phyloP scores from a whole-genome alignment of 1,284 basidiomycete genomes.

The Apiotrichum gracile region DNA sequence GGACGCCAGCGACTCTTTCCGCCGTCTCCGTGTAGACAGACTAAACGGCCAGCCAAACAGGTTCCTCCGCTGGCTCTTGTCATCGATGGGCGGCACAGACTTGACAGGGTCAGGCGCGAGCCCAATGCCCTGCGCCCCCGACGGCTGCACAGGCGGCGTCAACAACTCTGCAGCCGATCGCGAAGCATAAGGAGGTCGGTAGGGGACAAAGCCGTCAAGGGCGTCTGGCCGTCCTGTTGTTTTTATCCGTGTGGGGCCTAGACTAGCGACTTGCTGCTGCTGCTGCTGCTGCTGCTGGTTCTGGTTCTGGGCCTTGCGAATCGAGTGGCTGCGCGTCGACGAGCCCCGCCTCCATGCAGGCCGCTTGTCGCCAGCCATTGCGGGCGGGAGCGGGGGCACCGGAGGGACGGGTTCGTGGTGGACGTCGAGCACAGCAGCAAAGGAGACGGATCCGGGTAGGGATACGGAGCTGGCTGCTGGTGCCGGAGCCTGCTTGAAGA shows the following conservation, averaged over 20 bases:
- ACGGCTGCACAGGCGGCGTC: conserved; percentile 7
- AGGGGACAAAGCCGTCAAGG: conserved; percentile 13
- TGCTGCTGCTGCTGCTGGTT: not conserved
- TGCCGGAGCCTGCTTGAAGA: no score
- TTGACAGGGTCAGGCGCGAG: conserved; percentile 1
- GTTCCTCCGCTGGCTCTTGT: not conserved
- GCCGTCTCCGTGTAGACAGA: not conserved
- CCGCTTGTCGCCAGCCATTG: not conserved
- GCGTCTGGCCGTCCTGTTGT: not conserved
- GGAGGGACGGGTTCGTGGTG: not conserved
- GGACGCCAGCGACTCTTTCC: not conserved
- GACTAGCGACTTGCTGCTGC: not conserved
- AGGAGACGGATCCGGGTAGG: not conserved
- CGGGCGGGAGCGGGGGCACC: not conserved
- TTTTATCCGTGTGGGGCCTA: not conserved
- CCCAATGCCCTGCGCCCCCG: conserved; percentile 15
- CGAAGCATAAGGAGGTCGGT: conserved; percentile 14
- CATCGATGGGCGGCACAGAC: not conserved
- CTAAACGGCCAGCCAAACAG: conserved; percentile 6
- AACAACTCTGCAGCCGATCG: not conserved
- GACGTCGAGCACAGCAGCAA: not conserved
- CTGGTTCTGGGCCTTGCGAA: no score
- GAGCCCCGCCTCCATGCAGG: not conserved
- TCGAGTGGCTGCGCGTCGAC: not conserved
- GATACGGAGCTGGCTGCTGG: not conserved